Evolutionary conservation across 108 stramenopile genomes (phyloP).

Genomic region (Cyclotella sp.): DNA sequence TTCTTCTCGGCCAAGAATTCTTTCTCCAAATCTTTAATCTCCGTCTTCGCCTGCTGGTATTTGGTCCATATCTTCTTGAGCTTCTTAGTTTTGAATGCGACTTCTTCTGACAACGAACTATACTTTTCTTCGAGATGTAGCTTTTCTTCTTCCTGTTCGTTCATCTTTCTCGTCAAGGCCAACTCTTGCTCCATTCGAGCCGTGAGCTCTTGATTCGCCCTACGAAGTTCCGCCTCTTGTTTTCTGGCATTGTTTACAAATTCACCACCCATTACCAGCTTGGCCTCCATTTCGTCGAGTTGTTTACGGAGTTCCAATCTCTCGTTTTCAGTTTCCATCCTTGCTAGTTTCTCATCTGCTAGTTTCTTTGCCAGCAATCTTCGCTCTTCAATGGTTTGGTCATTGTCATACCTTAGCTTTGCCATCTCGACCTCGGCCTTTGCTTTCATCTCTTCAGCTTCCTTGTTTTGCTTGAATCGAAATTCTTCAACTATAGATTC

Average conservation of each 20-base stretch:
- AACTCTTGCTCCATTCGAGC: slow-evolving; percentile 70
- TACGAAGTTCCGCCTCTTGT: slow-evolving; percentile 85
- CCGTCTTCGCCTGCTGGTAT: slow-evolving; percentile 75
- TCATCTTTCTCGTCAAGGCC: slow-evolving; percentile 60
- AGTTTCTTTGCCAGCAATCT: slow-evolving; percentile 69
- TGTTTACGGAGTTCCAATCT: slow-evolving; percentile 63
- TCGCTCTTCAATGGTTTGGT: slow-evolving; percentile 75
- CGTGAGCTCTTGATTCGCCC: slow-evolving; percentile 80
- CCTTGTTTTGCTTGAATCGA: slow-evolving; percentile 36
- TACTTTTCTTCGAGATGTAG: slow-evolving; percentile 74
- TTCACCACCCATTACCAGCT: slow-evolving; percentile 85
- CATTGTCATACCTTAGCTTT: slow-evolving; percentile 47
- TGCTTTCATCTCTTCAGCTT: slow-evolving; percentile 45
- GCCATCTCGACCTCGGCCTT: slow-evolving; percentile 55
- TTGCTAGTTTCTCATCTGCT: slow-evolving; percentile 69
- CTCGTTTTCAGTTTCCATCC: slow-evolving; percentile 69
- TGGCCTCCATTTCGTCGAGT: slow-evolving; percentile 86
- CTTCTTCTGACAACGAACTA: slow-evolving; percentile 69
- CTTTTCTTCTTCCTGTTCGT: slow-evolving; percentile 70
- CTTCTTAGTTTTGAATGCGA: slow-evolving; percentile 84
- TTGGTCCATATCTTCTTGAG: slow-evolving; percentile 84
- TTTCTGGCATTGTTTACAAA: slow-evolving; percentile 87
- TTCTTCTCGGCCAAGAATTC: slow-evolving; percentile 85
- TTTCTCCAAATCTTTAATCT: slow-evolving; percentile 74
- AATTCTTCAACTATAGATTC: slow-evolving; percentile 26